These are phyloP conservation scores for Cicer judaicum DNA, from an alignment of 306 rosid genomes.

Conservation along the genomic window DNA sequence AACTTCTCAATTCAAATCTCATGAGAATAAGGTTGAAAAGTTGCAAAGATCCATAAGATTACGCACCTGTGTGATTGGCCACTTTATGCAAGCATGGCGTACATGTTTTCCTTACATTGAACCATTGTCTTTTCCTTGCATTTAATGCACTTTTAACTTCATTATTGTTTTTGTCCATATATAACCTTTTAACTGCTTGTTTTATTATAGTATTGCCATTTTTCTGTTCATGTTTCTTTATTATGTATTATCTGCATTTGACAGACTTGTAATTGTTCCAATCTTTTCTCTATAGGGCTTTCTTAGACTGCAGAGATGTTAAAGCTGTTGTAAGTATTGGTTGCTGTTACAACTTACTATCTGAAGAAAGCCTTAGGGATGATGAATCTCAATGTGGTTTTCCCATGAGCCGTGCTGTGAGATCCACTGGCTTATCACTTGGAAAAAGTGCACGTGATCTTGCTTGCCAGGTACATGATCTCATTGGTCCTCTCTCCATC, in stretches of 20 bases:
- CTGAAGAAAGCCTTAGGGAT: constrained; percentile 63
- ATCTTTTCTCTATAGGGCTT: constrained; percentile 61
- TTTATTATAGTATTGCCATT: constrained; percentile 6
- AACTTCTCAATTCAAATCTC: background rate
- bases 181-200: constrained; percentile 12
- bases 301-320: constrained; percentile 76
- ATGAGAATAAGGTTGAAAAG: background rate
- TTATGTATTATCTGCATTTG: constrained; percentile 4
- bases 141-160: constrained; percentile 17
- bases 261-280: constrained; percentile 38
- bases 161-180: constrained; percentile 15
- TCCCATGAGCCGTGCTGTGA: constrained; percentile 81
- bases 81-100: background rate
- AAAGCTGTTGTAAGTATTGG: constrained; percentile 89
- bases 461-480: constrained; percentile 82
- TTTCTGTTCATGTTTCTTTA: constrained; percentile 26
- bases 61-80: background rate
- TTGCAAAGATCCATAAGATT: background rate
- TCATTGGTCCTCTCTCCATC: constrained; percentile 18
- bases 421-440: constrained; percentile 66
- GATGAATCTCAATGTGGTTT: constrained; percentile 65
- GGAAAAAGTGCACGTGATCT: constrained; percentile 86
- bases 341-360: constrained; percentile 90
- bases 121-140: constrained; percentile 2
- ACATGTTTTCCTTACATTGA: constrained; percentile 16